Base-by-base conservation (phyloP, 2,329 filamentous ascomycete genomes). In the Penicillium paneum region DNA sequence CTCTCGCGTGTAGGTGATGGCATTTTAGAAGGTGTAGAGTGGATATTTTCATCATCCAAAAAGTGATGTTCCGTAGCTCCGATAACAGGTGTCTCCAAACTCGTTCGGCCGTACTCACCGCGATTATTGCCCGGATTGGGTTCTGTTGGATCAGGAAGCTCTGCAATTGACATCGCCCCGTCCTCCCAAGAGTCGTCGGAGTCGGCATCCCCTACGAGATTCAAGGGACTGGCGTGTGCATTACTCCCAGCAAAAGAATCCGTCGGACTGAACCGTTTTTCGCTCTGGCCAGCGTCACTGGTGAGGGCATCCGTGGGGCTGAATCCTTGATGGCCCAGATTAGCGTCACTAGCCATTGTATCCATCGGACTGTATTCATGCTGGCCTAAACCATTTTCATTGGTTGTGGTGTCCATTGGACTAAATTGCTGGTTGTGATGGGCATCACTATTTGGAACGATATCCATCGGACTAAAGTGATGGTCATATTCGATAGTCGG, bases 21-120 rank as follows among this genome's bases (percentile, higher is more conserved):
- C 59, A 67, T 71, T 41, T 71, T 73, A 3, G 69, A 68, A 28
- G 71, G 70, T 3, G 69, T 70, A 26, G 68, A 71, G 31, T 68
- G 58, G 46, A 70, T 55, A n/a, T 70, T 64, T 21, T 62, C 60
- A 40, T 66, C 64, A 43, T 63, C 62, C 13, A 60, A 51, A 48
- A 67, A 66, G 29, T 64, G 59, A 34, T 64, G 66, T 49, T 70
- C 69, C 47, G 65, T 60, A 46, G 58, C 57, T 53, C 64, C 59
- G 21, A 70, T 63, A 32, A 67, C 57, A 7, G 69, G 69, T 4
- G 69, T 71, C 34, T 68, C 64, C 51, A 67, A 68, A 8, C 55
- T 63, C n/a, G 55, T 53, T 49, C 67, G 61, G 24, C 65, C 64
- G 26, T 59, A 62, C 19, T 61, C 59, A 38, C 50, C 63, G 13